These are phyloP conservation scores for Clarireedia paspali DNA, from an alignment of 2,329 filamentous ascomycete genomes.

Conservation along the genomic window DNA sequence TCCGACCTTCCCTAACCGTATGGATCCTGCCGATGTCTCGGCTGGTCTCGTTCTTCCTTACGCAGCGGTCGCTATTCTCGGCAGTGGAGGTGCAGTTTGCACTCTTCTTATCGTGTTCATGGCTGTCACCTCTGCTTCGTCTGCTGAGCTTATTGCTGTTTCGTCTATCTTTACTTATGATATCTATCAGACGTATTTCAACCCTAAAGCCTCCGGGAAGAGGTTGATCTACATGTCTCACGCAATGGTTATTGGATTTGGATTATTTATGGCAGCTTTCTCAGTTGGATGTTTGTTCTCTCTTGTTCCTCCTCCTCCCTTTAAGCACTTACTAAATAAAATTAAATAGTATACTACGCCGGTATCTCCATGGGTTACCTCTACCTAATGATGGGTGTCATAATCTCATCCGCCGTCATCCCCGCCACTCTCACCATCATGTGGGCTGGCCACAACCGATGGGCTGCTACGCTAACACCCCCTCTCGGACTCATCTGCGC, in stretches of 20 bases:
- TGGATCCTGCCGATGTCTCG: constrained; percentile 65
- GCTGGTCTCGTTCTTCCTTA: constrained; percentile 81
- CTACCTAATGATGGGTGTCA: constrained; percentile 85
- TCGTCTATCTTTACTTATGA: constrained; percentile 87
- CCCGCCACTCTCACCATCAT: constrained; percentile 73
- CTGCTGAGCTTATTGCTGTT: constrained; percentile 77
- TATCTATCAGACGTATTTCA: constrained; percentile 80
- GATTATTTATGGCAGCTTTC: constrained; percentile 69
- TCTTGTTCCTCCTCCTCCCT: neutral
- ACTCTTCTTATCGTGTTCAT: constrained; percentile 81
- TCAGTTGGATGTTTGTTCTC: constrained; percentile 50
- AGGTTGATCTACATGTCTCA: constrained; percentile 77
- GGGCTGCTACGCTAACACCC: constrained; percentile 62
- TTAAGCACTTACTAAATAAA: constrained; percentile 37
- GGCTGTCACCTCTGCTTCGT: constrained; percentile 74
- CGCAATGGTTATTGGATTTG: constrained; percentile 64
- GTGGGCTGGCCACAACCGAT: constrained; percentile 73
- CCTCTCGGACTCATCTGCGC: constrained; percentile 61
- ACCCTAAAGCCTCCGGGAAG: constrained; percentile 66
- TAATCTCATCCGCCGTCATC: constrained; percentile 79
- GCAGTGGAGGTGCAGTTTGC: constrained; percentile 70
- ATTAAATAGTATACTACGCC: constrained; percentile 36
- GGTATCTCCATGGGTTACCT: constrained; percentile 81
- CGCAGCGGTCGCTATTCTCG: constrained; percentile 75
- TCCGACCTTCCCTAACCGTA: constrained; percentile 65